These are phyloP conservation scores for Cutaneotrichosporon sp. DNA, from an alignment of 1,284 basidiomycete genomes.

Conservation along the genomic window DNA sequence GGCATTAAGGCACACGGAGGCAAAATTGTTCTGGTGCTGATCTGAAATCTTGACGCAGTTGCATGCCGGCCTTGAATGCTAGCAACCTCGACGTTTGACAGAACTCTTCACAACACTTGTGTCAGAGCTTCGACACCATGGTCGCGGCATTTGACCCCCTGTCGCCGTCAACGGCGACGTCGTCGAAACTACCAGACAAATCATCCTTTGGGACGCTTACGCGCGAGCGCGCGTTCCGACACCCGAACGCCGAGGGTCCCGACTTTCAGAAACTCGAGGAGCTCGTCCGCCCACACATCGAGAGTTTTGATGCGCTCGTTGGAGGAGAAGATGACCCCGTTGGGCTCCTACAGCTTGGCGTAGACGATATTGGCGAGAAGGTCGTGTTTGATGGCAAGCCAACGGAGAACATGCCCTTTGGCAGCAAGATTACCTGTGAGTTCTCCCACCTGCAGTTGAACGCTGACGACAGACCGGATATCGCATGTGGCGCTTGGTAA, in stretches of 20 bases:
- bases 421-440: conserved; percentile 75
- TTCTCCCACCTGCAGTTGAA: neutral
- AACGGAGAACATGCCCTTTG: conserved; percentile 59
- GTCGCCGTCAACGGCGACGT: conserved; percentile 33
- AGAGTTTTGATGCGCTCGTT: conserved; percentile 94
- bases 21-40: conserved; percentile 7
- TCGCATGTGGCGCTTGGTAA: conserved; percentile 76
- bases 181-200: conserved; percentile 27
- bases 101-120: neutral
- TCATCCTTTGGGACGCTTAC: conserved; percentile 72
- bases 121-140: conserved; percentile 10
- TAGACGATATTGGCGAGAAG: conserved; percentile 81
- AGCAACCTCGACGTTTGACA: neutral
- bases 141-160: conserved; percentile 38
- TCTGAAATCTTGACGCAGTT: conserved; percentile 11
- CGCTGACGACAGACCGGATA: conserved; percentile 63
- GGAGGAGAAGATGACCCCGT: conserved; percentile 69
- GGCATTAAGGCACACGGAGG: conserved; percentile 4
- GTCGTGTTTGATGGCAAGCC: conserved; percentile 86
- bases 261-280: conserved; percentile 82
- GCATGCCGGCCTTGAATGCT: neutral
- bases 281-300: conserved; percentile 88
- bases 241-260: conserved; percentile 65
- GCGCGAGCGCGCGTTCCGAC: conserved; percentile 74
- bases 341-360: conserved; percentile 72